Evolutionary conservation across 2,329 filamentous ascomycete species (phyloP).

Genomic region (Pseudogymnoascus sp.): DNA sequence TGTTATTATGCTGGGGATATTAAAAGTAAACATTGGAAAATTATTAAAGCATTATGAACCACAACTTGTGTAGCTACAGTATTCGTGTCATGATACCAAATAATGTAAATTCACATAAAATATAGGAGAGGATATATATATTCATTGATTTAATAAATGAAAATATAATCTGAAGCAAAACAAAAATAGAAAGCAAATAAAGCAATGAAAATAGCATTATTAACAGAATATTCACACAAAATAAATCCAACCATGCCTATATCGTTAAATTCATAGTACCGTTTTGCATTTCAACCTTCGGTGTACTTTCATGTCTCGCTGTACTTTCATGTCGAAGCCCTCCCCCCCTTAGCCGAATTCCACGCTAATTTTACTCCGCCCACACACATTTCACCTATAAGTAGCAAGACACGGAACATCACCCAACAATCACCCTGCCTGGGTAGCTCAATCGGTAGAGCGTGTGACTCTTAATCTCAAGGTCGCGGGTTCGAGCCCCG

Average conservation of each 20-base stretch:
- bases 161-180: neutral
- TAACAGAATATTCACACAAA: neutral
- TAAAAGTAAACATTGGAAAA: neutral
- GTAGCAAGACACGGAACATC: neutral
- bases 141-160: too few relatives aligned
- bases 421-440: slow-evolving; percentile 5
- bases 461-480: slow-evolving; percentile 51
- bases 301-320: neutral
- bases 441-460: slow-evolving; percentile 63
- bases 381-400: neutral
- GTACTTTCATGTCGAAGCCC: neutral
- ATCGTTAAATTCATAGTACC: neutral
- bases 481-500: slow-evolving; percentile 7
- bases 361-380: neutral
- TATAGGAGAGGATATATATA: too few relatives aligned
- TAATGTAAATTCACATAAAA: neutral
- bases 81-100: neutral
- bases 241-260: neutral
- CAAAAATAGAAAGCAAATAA: neutral
- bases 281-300: neutral
- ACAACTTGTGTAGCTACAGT: neutral
- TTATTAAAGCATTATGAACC: neutral
- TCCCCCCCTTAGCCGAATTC: neutral
- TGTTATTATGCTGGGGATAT: neutral
- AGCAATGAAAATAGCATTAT: neutral